Evolutionary conservation across 2,329 filamentous ascomycete species (phyloP).

Genomic region (Cercospora sp.): DNA sequence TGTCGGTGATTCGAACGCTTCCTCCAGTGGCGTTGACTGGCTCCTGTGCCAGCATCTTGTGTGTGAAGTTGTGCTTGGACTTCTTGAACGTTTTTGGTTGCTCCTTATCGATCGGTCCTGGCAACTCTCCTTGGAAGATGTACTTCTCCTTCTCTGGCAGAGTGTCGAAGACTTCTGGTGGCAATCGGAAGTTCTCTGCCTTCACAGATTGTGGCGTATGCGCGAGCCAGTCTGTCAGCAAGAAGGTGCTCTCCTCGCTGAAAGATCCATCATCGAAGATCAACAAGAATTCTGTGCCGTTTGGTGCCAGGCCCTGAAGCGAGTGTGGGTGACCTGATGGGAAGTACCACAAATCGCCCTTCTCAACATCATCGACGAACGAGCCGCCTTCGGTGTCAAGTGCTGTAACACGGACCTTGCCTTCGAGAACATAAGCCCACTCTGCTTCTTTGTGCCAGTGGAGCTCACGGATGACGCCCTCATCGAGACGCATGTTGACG

Average conservation of each 20-base stretch:
- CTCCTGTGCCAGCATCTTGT: slow-evolving; percentile 69
- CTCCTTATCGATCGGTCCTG: slow-evolving; percentile 65
- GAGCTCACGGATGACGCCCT: slow-evolving; percentile 71
- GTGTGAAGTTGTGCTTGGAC: slow-evolving; percentile 68
- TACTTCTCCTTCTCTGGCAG: slow-evolving; percentile 69
- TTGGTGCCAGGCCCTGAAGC: slow-evolving; percentile 65
- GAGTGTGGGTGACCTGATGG: slow-evolving; percentile 75
- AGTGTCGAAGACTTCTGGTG: slow-evolving; percentile 67
- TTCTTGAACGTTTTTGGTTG: slow-evolving; percentile 64
- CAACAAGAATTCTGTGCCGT: slow-evolving; percentile 63
- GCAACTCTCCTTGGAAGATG: slow-evolving; percentile 69
- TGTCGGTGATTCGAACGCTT: slow-evolving; percentile 71
- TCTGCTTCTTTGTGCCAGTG: slow-evolving; percentile 82
- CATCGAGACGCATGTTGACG: slow-evolving; percentile 75
- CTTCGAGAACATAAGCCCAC: slow-evolving; percentile 70
- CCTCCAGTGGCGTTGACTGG: slow-evolving; percentile 68
- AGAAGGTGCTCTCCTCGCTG: slow-evolving; percentile 67
- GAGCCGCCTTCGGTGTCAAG: slow-evolving; percentile 73
- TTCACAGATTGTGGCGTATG: slow-evolving; percentile 72
- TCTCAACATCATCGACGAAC: slow-evolving; percentile 73
- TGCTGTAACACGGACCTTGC: slow-evolving; percentile 68
- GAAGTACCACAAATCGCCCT: slow-evolving; percentile 81
- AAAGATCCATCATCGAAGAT: slow-evolving; percentile 63
- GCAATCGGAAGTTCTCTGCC: slow-evolving; percentile 72
- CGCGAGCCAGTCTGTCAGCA: slow-evolving; percentile 71